Evolutionary conservation across 176 grass and related monocot species (phyloP).

Genomic region (Bromus sterilis): DNA sequence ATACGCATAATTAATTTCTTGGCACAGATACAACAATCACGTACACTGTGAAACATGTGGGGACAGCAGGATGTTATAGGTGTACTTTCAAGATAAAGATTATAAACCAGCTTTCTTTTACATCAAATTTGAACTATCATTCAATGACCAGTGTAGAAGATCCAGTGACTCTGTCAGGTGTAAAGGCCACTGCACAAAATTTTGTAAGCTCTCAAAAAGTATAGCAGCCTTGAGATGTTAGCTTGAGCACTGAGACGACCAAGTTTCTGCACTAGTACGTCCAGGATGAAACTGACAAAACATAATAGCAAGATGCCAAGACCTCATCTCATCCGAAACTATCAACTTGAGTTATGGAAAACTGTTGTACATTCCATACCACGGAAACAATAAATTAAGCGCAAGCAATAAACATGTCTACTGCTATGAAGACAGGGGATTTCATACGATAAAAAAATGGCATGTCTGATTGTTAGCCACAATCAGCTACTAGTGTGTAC

Average conservation of each 20-base stretch:
- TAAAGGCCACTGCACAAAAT: neutral
- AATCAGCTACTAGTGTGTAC: neutral
- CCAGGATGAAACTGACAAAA: neutral
- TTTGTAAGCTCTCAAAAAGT: neutral
- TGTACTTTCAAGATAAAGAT: neutral
- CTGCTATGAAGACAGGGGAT: neutral
- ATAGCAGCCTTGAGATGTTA: neutral
- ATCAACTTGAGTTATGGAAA: neutral
- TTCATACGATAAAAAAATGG: neutral
- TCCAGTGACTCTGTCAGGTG: neutral
- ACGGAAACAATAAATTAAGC: neutral
- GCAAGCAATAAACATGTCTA: neutral
- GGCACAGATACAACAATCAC: neutral
- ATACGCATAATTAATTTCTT: neutral
- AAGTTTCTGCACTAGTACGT: neutral
- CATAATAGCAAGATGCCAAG: neutral
- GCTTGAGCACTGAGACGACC: neutral
- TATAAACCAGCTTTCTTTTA: neutral
- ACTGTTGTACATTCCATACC: neutral
- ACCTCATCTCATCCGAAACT: neutral
- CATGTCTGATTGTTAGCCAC: neutral
- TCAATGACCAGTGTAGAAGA: neutral
- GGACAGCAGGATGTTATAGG: neutral
- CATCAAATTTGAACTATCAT: slow-evolving; percentile 1
- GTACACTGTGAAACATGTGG: neutral